phyloP scores from a whole-genome alignment of 345 rosid genomes.

The Populus pruinosa region DNA sequence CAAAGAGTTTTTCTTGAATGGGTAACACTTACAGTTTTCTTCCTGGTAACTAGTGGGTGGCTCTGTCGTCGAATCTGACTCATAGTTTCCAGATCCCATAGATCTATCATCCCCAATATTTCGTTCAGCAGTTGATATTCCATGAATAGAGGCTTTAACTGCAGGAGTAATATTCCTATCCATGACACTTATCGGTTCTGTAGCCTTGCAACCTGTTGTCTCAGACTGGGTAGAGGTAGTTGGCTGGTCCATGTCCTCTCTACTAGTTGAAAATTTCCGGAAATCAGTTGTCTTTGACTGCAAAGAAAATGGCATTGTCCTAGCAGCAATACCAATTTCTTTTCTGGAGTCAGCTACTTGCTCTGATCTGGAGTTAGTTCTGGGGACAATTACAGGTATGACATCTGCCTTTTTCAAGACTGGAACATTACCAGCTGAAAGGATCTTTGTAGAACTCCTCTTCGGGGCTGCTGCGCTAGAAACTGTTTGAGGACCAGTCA shows the following conservation, averaged over 20 bases:
- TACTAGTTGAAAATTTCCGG: slow-evolving; percentile 52
- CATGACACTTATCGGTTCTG: slow-evolving; percentile 37
- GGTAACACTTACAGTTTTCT: slow-evolving; percentile 55
- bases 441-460: slow-evolving; percentile 51
- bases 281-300: slow-evolving; percentile 69
- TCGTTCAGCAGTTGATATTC: slow-evolving; percentile 50
- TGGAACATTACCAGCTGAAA: slow-evolving; percentile 43
- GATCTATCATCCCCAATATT: slow-evolving; percentile 52
- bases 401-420: slow-evolving; percentile 58
- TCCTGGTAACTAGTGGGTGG: slow-evolving; percentile 50
- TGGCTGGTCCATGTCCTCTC: slow-evolving; percentile 60
- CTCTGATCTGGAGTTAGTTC: slow-evolving; percentile 60
- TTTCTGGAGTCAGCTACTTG: slow-evolving; percentile 65
- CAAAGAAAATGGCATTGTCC: slow-evolving; percentile 97
- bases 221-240: slow-evolving; percentile 39
- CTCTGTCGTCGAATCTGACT: slow-evolving; percentile 45
- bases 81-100: slow-evolving; percentile 42
- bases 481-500: slow-evolving; percentile 37
- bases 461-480: slow-evolving; percentile 50
- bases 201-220: slow-evolving; percentile 38
- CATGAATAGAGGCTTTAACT: slow-evolving; percentile 45
- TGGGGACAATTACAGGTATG: slow-evolving; percentile 79
- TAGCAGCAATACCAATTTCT: slow-evolving; percentile 69
- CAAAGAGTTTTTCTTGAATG: background rate
- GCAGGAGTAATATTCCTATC: slow-evolving; percentile 42